These are phyloP conservation scores for Zymoseptoria pseudotritici DNA, from an alignment of 2,329 filamentous ascomycete species.

Conservation along the genomic window DNA sequence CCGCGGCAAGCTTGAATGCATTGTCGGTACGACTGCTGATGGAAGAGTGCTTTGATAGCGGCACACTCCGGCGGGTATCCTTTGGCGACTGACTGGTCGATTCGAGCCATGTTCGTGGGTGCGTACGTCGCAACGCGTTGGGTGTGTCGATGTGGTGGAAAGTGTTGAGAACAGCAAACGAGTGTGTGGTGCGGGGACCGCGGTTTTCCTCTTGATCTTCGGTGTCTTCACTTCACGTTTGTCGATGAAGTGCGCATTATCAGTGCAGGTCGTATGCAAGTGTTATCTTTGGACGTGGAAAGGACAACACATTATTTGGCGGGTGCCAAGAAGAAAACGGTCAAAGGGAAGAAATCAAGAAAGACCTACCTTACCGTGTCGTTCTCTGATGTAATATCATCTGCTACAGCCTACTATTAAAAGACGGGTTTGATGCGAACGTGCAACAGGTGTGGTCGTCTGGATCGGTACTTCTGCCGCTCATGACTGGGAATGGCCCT, in stretches of 20 bases:
- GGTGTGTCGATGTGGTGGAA: neutral
- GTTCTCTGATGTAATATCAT: neutral
- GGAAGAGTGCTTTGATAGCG: conserved; percentile 25
- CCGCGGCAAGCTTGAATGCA: conserved; percentile 27
- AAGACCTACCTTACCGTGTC: neutral
- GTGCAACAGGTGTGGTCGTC: neutral
- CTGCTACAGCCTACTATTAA: neutral
- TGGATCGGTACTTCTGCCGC: neutral
- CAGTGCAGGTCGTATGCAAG: neutral
- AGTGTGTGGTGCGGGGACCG: neutral
- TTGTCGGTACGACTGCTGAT: conserved; percentile 23
- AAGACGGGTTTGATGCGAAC: neutral
- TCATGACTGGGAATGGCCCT: neutral
- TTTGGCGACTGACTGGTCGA: neutral
- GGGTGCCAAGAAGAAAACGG: neutral
- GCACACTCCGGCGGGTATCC: neutral
- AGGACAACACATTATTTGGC: neutral
- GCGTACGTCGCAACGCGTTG: neutral
- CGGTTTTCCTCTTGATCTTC: neutral
- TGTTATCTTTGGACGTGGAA: neutral
- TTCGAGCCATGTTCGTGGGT: neutral
- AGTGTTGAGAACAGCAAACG: neutral
- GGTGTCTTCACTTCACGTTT: neutral
- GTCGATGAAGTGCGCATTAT: neutral
- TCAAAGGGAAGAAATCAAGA: neutral